Conservation (phyloP, 1,284 basidiomycete species). For the Sporisorium reilianum region DNA sequence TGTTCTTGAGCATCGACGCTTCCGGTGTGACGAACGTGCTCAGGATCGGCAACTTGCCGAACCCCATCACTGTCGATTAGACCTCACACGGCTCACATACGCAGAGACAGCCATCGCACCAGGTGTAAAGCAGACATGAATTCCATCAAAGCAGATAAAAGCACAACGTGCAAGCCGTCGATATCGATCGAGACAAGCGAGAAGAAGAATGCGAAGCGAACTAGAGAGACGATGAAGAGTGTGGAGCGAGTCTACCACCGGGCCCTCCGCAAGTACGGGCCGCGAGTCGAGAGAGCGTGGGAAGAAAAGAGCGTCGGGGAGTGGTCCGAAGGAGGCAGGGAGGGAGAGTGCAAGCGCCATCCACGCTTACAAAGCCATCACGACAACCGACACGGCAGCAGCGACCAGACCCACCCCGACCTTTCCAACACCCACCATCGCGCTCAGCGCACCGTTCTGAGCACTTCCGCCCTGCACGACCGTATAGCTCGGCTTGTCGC, state of each 20-base stretch:
- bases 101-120: not conserved
- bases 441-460: slow-evolving; percentile 23
- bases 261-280: not conserved
- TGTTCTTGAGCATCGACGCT: slow-evolving; percentile 81
- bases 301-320: not conserved
- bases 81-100: not conserved
- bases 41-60: slow-evolving; percentile 15
- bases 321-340: not conserved
- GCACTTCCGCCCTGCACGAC: slow-evolving; percentile 57
- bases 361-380: slow-evolving; percentile 13
- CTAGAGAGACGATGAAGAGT: too few relatives aligned
- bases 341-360: not conserved
- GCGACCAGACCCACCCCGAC: slow-evolving; percentile 15
- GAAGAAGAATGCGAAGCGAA: not conserved
- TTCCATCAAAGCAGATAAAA: not conserved
- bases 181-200: not conserved
- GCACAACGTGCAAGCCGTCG: not conserved
- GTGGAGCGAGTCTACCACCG: not conserved
- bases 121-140: not conserved
- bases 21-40: slow-evolving; percentile 19
- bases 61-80: slow-evolving; percentile 16
- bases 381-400: slow-evolving; percentile 11
- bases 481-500: slow-evolving; percentile 53
- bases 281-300: not conserved
- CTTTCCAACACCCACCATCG: slow-evolving; percentile 7